These are phyloP conservation scores for Phallus indusiatus DNA, from an alignment of 768 basidiomycete genomes.

Conservation along the genomic window DNA sequence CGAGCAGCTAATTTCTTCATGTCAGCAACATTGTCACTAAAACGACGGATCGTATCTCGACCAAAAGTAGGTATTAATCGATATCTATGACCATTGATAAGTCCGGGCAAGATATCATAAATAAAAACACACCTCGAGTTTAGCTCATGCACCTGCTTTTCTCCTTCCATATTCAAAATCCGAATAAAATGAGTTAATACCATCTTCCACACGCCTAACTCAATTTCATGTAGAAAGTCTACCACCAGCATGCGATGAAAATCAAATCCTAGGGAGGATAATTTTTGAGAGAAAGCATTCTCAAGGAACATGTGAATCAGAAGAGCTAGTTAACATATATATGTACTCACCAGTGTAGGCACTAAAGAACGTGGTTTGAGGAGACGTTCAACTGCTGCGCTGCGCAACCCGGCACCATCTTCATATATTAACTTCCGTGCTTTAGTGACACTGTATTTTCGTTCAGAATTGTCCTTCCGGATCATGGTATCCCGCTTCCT, in stretches of 20 bases:
- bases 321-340: no score
- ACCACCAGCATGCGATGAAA: constrained; percentile 20
- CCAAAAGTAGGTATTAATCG: constrained; percentile 25
- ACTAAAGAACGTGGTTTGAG: constrained; percentile 24
- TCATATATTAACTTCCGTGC: constrained; percentile 22
- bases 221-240: constrained; percentile 33
- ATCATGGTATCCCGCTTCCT: neutral
- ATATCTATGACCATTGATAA: constrained; percentile 21
- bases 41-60: constrained; percentile 24
- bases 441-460: constrained; percentile 5
- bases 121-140: constrained; percentile 11
- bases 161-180: constrained; percentile 19
- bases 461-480: constrained; percentile 12
- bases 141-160: constrained; percentile 15
- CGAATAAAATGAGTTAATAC: constrained; percentile 29
- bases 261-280: constrained; percentile 17
- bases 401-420: constrained; percentile 18
- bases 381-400: constrained; percentile 18
- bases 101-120: no score
- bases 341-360: constrained; percentile 22
- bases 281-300: constrained; percentile 27
- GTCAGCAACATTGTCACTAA: constrained; percentile 25
- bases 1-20: constrained; percentile 28
- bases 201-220: constrained; percentile 30
- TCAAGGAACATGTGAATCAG: no score